Conservation (phyloP, 2,329 filamentous ascomycete genomes). For the Phyllosticta citribraziliensis region DNA sequence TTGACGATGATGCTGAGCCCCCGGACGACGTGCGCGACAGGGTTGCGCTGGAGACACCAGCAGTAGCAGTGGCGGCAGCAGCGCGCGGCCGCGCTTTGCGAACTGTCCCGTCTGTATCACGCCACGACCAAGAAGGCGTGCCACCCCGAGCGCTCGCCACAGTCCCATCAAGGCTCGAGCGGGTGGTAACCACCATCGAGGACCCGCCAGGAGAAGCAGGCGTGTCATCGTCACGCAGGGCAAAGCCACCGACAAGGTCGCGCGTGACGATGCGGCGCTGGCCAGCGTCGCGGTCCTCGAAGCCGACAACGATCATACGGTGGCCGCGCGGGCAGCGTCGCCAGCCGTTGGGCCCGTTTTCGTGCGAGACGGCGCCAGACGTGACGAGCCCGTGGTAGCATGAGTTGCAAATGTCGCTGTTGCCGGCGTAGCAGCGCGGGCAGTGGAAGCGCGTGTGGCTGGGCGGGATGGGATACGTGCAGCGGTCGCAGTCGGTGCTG, state of each 20-base stretch:
- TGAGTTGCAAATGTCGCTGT: slow-evolving; percentile 73
- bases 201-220: not conserved
- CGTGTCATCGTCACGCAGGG: slow-evolving; percentile 48
- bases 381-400: slow-evolving; percentile 65
- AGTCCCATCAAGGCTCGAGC: not conserved
- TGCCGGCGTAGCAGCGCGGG: slow-evolving; percentile 63
- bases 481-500: slow-evolving; percentile 69
- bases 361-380: slow-evolving; percentile 54
- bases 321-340: slow-evolving; percentile 71
- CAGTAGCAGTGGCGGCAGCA: not conserved
- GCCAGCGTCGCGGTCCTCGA: slow-evolving; percentile 57
- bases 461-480: slow-evolving; percentile 61
- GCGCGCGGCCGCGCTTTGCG: slow-evolving; percentile 14
- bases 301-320: slow-evolving; percentile 73
- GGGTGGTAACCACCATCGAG: slow-evolving; percentile 6
- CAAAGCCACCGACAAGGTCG: slow-evolving; percentile 68
- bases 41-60: not conserved
- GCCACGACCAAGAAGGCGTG: slow-evolving; percentile 23
- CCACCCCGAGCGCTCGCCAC: not conserved
- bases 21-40: not conserved
- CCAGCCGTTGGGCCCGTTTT: slow-evolving; percentile 77
- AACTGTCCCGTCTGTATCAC: slow-evolving; percentile 24
- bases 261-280: slow-evolving; percentile 57
- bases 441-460: slow-evolving; percentile 69
- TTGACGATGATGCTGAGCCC: not conserved